Evolutionary conservation across 768 basidiomycete species (phyloP), one percentile per base, ranked within the genome.

Genomic region (Favolaschia claudopus): DNA sequence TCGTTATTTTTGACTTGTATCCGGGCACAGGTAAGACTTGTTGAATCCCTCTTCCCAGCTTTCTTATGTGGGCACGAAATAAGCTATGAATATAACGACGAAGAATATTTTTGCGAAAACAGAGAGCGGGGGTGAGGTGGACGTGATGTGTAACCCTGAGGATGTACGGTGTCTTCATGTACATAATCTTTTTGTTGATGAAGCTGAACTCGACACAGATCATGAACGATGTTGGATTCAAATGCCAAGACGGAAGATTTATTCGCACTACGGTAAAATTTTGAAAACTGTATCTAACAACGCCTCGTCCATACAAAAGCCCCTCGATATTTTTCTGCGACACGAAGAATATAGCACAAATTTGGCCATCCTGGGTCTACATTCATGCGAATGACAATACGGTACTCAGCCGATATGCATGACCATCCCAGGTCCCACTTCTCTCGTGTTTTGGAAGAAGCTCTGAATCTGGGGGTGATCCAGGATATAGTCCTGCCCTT

Each of bases 161-260:
- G 53, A 45, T 46, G 53, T 55, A 36, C 34, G 53, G 28, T 45
- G 14, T 38, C 46, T 55, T 42, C 42, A 20, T n/a, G n/a, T n/a
- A n/a, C n/a, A 55, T 45, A 38, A 36, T 33, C 38, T 34, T 55
- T 55, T 31, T 25, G 33, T 55, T 13, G 38, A 55, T 28, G 25
- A 46, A 55, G 53, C 53, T 55, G 43, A 55, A 55, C n/a, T 37
- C 33, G 46, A 15, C 46, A 42, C 53, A 55, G 53, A 27, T 55
- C 53, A 55, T 44, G 43, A 55, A 55, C 46, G 53, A 55, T 36
- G 53, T 55, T 55, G 53, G 53, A 28, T 55, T 55, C 53, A 55
- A 36, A 45, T 55, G 53, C 31, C 53, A 55, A 55, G 53, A 55
- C 46, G 53, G 53, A 46, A 27, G 43, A 36, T 55, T 55, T 46